Base-by-base conservation (phyloP, 2,329 filamentous ascomycete species). In the Epicoccum sorghinum region DNA sequence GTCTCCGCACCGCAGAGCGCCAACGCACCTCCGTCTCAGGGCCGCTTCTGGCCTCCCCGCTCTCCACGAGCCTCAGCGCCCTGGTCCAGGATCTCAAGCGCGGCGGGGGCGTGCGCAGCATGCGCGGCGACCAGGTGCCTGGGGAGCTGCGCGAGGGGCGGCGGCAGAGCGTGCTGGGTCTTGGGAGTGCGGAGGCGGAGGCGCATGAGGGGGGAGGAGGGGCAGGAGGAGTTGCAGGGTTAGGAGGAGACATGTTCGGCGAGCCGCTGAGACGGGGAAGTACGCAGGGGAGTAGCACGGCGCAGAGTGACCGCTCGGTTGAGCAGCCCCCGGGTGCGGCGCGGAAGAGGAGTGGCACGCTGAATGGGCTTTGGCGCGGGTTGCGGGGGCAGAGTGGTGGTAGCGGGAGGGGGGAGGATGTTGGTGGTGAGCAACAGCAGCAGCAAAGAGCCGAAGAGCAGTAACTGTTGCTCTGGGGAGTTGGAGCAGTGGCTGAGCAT, bases 11-110 rank as follows among this genome's bases (percentile, higher is more conserved):
- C 2, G 59, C 60, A 10, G 73, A 77, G 23, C 64, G 75, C n/a
- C 47, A 43, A n/a, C 42, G 47, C 23, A 41, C 30, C n/a, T 36
- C 22, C 13, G 41, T 55, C 3, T 78, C 78, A 3, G 80, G 79
- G 3, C 82, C 87, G 33, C 76, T 89, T 33, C 78, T 89, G 4
- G 79, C 86, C 1, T 82, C 82, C 27, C 85, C 87, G 0, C 76
- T 89, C 1, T 86, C 82, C 2, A 82, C 80, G 1, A 82, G 82
- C 0, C 77, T 89, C 13, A 84, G 80, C 66, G 86, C 83, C 1
- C 82, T 89, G 42, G 84, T 89, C 5, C 86, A 86, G 7, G 86
- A 89, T 59, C 82, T 85, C 22, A 76, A 88, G 24, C 80, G 85
- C n/a, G 81, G 83, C 13, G 82, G 83, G 12, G 49, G 24, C 36